Evolutionary conservation across 2,329 filamentous ascomycete genomes (phyloP).

Genomic region (Erysiphe neolycopersici): DNA sequence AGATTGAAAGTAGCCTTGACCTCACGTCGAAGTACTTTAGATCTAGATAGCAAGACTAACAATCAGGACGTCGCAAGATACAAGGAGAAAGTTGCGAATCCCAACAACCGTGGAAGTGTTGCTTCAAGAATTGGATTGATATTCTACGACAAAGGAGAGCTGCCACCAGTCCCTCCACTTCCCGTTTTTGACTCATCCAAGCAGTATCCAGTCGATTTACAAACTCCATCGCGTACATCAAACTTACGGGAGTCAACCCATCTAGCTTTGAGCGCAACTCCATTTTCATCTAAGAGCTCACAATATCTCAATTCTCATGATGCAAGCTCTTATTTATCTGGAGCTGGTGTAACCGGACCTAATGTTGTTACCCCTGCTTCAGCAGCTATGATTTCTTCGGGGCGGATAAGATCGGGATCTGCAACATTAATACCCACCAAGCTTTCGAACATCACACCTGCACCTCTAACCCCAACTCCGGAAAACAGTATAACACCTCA

Average conservation of each 20-base stretch:
- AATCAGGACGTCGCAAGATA: too few relatives aligned
- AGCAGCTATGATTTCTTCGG: slow-evolving; percentile 51
- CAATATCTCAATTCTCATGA: slow-evolving; percentile 4
- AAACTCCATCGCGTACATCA: slow-evolving; percentile 3
- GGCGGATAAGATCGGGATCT: slow-evolving; percentile 29
- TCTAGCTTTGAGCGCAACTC: too few relatives aligned
- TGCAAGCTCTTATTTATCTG: slow-evolving; percentile 6
- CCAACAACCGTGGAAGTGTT: too few relatives aligned
- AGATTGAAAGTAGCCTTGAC: slow-evolving; percentile 48
- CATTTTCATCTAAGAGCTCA: too few relatives aligned
- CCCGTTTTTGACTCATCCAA: slow-evolving; percentile 7
- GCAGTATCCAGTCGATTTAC: slow-evolving; percentile 9
- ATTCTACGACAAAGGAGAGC: slow-evolving; percentile 10
- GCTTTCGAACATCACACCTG: slow-evolving; percentile 48
- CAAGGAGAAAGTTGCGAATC: too few relatives aligned
- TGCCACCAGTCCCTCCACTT: slow-evolving; percentile 4
- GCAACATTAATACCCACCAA: slow-evolving; percentile 41
- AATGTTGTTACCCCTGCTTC: slow-evolving; percentile 34
- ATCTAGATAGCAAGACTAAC: too few relatives aligned
- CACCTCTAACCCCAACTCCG: slow-evolving; percentile 47
- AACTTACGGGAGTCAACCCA: too few relatives aligned
- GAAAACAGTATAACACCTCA: slow-evolving; percentile 30
- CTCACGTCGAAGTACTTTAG: slow-evolving; percentile 12
- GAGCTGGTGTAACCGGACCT: slow-evolving; percentile 12
- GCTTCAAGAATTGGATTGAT: slow-evolving; percentile 9